Conservation (phyloP, 257 asterid genomes). For the Cordia subcordata region DNA sequence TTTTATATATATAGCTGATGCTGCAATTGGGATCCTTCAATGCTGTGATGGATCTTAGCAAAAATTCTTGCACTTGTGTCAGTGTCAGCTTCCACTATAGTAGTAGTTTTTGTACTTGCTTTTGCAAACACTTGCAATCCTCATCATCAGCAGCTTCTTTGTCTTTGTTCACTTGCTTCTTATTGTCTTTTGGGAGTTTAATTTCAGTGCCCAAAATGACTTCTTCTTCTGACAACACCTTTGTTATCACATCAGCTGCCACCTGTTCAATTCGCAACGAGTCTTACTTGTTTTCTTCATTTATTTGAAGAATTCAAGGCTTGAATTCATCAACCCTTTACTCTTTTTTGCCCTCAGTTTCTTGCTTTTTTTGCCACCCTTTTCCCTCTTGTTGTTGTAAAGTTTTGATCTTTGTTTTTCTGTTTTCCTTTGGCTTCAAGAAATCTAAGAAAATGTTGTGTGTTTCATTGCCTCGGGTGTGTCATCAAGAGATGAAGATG, state of each 20-base stretch:
- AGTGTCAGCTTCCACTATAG: conserved; percentile 47
- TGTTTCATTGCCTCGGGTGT: conserved; percentile 36
- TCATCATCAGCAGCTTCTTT: conserved; percentile 32
- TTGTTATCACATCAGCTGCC: conserved; percentile 25
- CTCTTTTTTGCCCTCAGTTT: conserved; percentile 6
- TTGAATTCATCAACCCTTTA: conserved; percentile 9
- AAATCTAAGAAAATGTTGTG: conserved; percentile 37
- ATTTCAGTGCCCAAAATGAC: conserved; percentile 40
- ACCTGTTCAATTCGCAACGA: conserved; percentile 26
- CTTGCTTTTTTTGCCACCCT: conserved; percentile 20
- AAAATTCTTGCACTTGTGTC: conserved; percentile 13
- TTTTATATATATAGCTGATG: conserved; percentile 19
- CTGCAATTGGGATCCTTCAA: conserved; percentile 22
- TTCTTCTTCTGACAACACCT: conserved; percentile 10
- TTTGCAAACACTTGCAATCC: conserved; percentile 29
- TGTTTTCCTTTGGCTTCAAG: conserved; percentile 6
- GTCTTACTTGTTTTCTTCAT: conserved; percentile 19
- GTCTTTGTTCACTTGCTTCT: conserved; percentile 31
- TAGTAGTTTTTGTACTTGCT: conserved; percentile 24
- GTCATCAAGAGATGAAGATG: conserved; percentile 32
- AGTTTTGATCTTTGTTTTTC: conserved; percentile 13
- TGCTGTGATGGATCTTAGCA: conserved; percentile 47
- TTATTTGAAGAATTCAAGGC: conserved; percentile 25
- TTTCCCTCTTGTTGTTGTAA: conserved; percentile 13
- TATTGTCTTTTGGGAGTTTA: conserved; percentile 31